A percentile compares a stretch with the other conserved stretches of the same genome.
These are phyloP conservation scores for Nakazawaea ishiwadae DNA, from an alignment of 805 yeast species.

Conservation along the genomic window DNA sequence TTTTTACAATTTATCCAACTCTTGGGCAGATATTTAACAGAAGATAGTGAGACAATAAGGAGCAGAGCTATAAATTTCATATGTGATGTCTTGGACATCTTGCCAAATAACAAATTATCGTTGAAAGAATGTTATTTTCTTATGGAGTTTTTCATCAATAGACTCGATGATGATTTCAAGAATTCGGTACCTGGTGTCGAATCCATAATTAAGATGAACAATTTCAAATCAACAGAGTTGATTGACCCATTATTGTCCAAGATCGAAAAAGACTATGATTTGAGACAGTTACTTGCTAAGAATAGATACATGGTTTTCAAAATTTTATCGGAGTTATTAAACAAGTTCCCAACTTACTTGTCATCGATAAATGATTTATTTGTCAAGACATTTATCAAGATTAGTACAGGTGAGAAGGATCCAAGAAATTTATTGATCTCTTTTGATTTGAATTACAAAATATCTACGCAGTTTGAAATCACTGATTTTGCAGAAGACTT, in stretches of 20 bases:
- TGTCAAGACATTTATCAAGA: slow-evolving; percentile 54
- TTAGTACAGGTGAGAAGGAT: slow-evolving; percentile 89
- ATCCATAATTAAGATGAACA: slow-evolving; percentile 48
- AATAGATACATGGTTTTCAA: slow-evolving; percentile 57
- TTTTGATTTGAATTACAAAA: slow-evolving; percentile 47
- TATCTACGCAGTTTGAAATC: slow-evolving; percentile 40
- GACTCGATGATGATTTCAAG: slow-evolving; percentile 58
- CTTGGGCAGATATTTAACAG: slow-evolving; percentile 45
- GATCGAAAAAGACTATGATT: slow-evolving; percentile 40
- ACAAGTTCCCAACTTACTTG: slow-evolving; percentile 22
- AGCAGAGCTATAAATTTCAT: slow-evolving; percentile 37
- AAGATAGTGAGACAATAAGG: slow-evolving; percentile 38
- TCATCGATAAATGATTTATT: slow-evolving; percentile 32
- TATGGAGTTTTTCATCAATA: slow-evolving; percentile 54
- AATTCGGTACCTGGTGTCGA: slow-evolving; percentile 51
- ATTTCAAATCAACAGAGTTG: slow-evolving; percentile 32
- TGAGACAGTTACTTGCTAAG: slow-evolving; percentile 55
- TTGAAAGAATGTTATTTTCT: slow-evolving; percentile 46
- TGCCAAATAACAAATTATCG: slow-evolving; percentile 23
- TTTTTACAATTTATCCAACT: slow-evolving; percentile 38
- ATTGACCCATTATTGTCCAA: slow-evolving; percentile 32
- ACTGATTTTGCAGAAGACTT: slow-evolving; percentile 52
- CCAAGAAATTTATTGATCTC: slow-evolving; percentile 80
- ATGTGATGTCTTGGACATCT: slow-evolving; percentile 26
- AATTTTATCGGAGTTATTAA: slow-evolving; percentile 35